A percentile compares a stretch with the other conserved stretches of the same genome.
Conservation (phyloP, 495 filamentous ascomycete genomes). For the Penicillium salamii region DNA sequence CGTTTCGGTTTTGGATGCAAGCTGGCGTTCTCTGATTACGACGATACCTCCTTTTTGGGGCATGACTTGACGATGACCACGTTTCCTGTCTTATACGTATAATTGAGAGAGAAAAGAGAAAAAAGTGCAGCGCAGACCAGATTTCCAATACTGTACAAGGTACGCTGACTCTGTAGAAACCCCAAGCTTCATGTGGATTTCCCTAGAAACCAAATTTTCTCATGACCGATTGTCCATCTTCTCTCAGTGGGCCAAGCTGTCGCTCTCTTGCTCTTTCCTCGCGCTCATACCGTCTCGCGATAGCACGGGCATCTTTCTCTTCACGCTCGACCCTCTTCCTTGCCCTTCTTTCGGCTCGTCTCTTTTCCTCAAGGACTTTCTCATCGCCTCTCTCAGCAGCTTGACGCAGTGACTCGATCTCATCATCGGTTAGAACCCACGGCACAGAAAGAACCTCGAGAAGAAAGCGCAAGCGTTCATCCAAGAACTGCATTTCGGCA, state of each 20-base stretch:
- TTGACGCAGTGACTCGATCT: constrained; percentile 52
- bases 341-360: constrained; percentile 33
- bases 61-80: constrained; percentile 21
- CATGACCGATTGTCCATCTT: constrained; percentile 35
- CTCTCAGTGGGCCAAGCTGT: constrained; percentile 28
- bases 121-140: not conserved
- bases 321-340: constrained; percentile 35
- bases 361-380: constrained; percentile 38
- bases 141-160: not conserved
- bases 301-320: constrained; percentile 33
- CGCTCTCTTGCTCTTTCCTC: constrained; percentile 39
- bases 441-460: constrained; percentile 61
- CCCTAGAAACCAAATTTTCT: constrained; percentile 16
- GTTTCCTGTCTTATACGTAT: constrained; percentile 4
- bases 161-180: too few species aligned
- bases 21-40: constrained; percentile 22
- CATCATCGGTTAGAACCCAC: constrained; percentile 59
- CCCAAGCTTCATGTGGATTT: too few species aligned
- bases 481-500: constrained; percentile 76
- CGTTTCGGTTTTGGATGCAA: constrained; percentile 1
- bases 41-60: constrained; percentile 22
- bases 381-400: constrained; percentile 47
- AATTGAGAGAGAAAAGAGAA: not conserved
- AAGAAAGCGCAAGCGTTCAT: constrained; percentile 60
- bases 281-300: constrained; percentile 35